Percentiles rank a stretch among this genome's conserved stretches.
Conservation (phyloP, 1,139 yeast genomes). For the Pichia sp. region DNA sequence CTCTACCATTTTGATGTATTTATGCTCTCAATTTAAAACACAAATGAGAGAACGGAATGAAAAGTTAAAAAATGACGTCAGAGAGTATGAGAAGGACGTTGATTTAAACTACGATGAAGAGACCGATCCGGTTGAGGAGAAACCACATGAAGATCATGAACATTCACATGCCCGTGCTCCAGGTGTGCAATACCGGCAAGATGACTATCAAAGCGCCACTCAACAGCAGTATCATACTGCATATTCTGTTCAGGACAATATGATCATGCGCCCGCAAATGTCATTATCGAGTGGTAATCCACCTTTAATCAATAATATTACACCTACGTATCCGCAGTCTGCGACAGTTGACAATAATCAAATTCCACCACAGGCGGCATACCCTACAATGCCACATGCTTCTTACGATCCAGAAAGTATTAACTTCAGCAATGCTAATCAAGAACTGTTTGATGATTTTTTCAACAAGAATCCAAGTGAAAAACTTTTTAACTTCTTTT, state of each 20-base stretch:
- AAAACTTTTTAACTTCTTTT: constrained; percentile 67
- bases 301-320: too few species aligned
- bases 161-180: not conserved
- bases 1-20: constrained; percentile 70
- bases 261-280: too few species aligned
- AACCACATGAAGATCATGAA: not conserved
- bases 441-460: constrained; percentile 26
- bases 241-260: too few species aligned
- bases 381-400: too few species aligned
- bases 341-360: too few species aligned
- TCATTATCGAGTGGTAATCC: too few species aligned
- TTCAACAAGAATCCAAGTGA: constrained; percentile 35
- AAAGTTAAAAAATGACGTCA: constrained; percentile 15
- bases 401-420: constrained; percentile 4
- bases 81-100: constrained; percentile 24
- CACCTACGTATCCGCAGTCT: too few species aligned
- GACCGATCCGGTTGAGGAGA: not conserved
- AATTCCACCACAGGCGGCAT: too few species aligned
- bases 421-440: constrained; percentile 18
- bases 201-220: not conserved
- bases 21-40: constrained; percentile 66
- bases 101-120: constrained; percentile 13
- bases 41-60: constrained; percentile 20
- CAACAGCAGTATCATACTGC: too few species aligned
- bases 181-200: not conserved